Evolutionary conservation across 371 early-diverging fungal genomes (phyloP), one percentile per base, ranked within the genome.

Genomic region (Ordospora colligata): DNA sequence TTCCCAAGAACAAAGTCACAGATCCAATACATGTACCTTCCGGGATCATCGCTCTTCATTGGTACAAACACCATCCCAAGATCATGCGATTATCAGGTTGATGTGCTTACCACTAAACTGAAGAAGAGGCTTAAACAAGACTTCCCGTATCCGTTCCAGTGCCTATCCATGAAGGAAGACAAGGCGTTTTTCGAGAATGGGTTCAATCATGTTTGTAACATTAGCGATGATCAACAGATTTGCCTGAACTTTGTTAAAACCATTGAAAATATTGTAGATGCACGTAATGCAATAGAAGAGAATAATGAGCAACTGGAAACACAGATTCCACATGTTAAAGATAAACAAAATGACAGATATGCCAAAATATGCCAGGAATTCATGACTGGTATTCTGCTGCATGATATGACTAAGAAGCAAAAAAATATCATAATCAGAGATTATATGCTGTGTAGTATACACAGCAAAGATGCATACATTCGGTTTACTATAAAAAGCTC

Each of bases 71-170:
- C 42, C 5, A 43, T 76, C 23, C 80, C 80, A 17, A 74, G 65
- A 17, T 37, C 23, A 11, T 54, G 75, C 22, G 76, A 80, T 44
- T 80, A 63, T 44, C 70, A 70, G 1, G 40, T n/a, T 40, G 42
- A 43, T 37, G 19, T 43, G 0, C 44, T 67, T 7, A 64, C 63
- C 22, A 45, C 47, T 5, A 52, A 49, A 21, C 53, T 80, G 9
- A 80, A 80, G 51, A 80, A 80, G 42, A 76, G 68, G 42, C 23
- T 80, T 4, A 80, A 80, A 37, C 58, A 44, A 17, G 76, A 72
- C 27, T 66, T 71, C 51, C 54, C 72, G 1, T 44, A 64, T 63
- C 32, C 73, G 11, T 67, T 67, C 52, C 68, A 51, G 1, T 72
- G 23, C 17, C 25, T 72, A 17, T 50, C 40, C 27, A 52, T 72